These are phyloP conservation scores for Fusarium albosuccineum DNA, from an alignment of 2,329 filamentous ascomycete genomes.

Conservation along the genomic window DNA sequence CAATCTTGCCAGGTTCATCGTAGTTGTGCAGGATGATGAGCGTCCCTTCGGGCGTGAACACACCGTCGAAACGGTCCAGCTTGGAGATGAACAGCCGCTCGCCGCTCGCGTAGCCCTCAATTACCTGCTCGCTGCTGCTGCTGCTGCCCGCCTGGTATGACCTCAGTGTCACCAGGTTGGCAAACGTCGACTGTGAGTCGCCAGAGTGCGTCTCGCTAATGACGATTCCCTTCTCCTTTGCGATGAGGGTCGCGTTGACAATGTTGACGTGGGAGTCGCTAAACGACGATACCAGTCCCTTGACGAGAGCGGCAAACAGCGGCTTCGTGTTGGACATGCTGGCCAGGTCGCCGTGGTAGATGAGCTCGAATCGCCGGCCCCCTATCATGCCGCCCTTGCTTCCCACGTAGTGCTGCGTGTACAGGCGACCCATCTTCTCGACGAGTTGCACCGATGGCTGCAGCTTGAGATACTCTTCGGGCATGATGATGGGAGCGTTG, in stretches of 20 bases:
- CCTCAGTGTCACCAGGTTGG: slow-evolving; percentile 77
- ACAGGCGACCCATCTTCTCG: slow-evolving; percentile 83
- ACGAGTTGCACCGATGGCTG: slow-evolving; percentile 82
- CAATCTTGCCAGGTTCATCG: slow-evolving; percentile 85
- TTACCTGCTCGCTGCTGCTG: slow-evolving; percentile 57
- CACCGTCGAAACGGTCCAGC: slow-evolving; percentile 79
- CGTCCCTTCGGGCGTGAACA: slow-evolving; percentile 79
- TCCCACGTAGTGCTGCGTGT: slow-evolving; percentile 78
- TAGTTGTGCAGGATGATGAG: slow-evolving; percentile 86
- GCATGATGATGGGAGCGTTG: slow-evolving; percentile 84
- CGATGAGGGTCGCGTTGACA: slow-evolving; percentile 82
- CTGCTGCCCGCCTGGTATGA: slow-evolving; percentile 57
- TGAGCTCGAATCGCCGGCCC: slow-evolving; percentile 79
- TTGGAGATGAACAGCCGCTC: slow-evolving; percentile 77
- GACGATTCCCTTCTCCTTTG: slow-evolving; percentile 81
- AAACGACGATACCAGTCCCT: slow-evolving; percentile 79
- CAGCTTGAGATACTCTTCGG: slow-evolving; percentile 82
- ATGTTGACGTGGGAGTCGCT: slow-evolving; percentile 81
- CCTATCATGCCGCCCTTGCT: slow-evolving; percentile 61
- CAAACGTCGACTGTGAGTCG: slow-evolving; percentile 74
- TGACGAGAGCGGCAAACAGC: slow-evolving; percentile 82
- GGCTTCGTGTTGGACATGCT: slow-evolving; percentile 80
- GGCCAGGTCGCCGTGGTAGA: slow-evolving; percentile 82
- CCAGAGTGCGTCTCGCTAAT: slow-evolving; percentile 80
- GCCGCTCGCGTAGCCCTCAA: slow-evolving; percentile 76